Conservation (phyloP, 495 filamentous ascomycete genomes). For the Tuber calosporum region DNA sequence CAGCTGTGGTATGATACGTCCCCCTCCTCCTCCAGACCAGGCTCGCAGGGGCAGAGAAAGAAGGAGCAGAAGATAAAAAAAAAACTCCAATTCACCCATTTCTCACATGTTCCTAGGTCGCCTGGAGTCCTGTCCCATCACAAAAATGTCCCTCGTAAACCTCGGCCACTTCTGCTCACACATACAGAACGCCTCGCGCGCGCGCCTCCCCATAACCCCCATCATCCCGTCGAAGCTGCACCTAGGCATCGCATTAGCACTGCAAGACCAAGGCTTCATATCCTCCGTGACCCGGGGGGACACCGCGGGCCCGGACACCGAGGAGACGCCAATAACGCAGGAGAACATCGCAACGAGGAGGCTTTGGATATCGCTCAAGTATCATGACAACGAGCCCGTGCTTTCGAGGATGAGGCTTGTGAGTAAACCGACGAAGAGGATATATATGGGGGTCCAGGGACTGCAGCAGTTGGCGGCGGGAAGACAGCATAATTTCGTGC, state of each 20-base stretch:
- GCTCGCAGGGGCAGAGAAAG: neutral
- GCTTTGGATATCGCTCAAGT: constrained; percentile 90
- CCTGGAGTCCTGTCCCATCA: constrained; percentile 9
- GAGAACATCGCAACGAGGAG: constrained; percentile 69
- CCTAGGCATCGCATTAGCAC: constrained; percentile 63
- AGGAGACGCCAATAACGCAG: constrained; percentile 57
- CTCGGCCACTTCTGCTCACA: constrained; percentile 80
- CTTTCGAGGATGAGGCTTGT: constrained; percentile 62
- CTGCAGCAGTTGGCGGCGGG: constrained; percentile 62
- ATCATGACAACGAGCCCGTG: constrained; percentile 82
- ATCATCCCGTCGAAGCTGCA: constrained; percentile 75
- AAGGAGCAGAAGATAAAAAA: neutral
- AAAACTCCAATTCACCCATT: neutral
- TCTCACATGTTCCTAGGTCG: neutral
- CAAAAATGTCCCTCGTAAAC: constrained; percentile 74
- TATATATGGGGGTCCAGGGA: constrained; percentile 56
- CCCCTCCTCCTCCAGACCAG: neutral
- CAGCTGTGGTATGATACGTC: neutral
- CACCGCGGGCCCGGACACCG: constrained; percentile 49
- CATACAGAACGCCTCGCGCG: constrained; percentile 85
- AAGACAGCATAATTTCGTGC: constrained; percentile 55
- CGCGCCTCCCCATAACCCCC: constrained; percentile 77
- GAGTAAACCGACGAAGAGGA: constrained; percentile 66
- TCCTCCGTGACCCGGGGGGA: constrained; percentile 67
- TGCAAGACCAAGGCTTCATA: constrained; percentile 78